Evolutionary conservation across 2,329 filamentous ascomycete species (phyloP).

Genomic region (Lachnellula hyalina): DNA sequence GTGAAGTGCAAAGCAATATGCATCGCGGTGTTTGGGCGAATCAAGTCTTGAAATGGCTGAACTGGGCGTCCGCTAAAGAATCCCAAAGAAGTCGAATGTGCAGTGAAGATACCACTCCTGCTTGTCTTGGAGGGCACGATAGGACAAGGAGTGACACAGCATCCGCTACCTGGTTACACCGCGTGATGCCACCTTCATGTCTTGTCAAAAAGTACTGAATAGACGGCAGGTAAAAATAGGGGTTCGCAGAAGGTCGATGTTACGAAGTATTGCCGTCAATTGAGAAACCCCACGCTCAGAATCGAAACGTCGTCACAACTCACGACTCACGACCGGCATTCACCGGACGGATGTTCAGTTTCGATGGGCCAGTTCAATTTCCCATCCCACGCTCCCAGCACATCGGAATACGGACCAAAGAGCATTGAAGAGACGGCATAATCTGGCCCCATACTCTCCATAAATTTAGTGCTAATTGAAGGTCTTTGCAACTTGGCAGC

Average conservation of each 20-base stretch:
- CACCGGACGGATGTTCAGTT: neutral
- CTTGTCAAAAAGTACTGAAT: neutral
- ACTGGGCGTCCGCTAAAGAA: constrained; percentile 10
- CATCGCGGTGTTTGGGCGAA: constrained; percentile 5
- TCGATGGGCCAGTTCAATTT: neutral
- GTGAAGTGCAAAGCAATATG: neutral
- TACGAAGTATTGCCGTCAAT: neutral
- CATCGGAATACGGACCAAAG: neutral
- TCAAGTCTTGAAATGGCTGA: neutral
- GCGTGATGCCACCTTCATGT: neutral
- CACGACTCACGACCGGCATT: neutral
- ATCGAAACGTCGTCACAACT: neutral
- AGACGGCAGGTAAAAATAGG: neutral
- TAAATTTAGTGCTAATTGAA: neutral
- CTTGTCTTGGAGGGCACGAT: neutral
- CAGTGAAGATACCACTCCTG: constrained; percentile 1
- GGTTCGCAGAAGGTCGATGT: neutral
- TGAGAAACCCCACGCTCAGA: constrained; percentile 2
- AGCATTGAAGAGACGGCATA: neutral
- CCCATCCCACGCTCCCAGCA: neutral
- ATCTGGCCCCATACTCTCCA: too few species aligned
- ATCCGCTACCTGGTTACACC: neutral
- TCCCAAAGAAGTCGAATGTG: constrained; percentile 9
- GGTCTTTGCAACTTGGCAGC: neutral
- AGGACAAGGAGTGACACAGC: neutral